phyloP scores from a whole-genome alignment of 139 green algal genomes.

The Pycnococcus provasolii region DNA sequence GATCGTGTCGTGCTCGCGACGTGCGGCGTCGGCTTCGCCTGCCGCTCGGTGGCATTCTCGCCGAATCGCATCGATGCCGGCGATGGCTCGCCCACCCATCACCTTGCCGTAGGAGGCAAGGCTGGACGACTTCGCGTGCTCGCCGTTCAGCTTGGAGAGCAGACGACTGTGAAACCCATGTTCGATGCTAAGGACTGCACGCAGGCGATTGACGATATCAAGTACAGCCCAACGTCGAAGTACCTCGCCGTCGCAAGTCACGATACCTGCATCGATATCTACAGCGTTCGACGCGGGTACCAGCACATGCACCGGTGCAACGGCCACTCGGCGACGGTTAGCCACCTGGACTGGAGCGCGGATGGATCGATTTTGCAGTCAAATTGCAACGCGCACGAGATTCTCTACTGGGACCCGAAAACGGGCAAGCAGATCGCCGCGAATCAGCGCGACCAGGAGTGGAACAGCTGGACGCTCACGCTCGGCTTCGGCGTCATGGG shows the following conservation, averaged over 20 bases:
- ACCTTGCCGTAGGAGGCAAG: too few relatives aligned
- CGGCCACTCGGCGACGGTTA: conserved; percentile 12
- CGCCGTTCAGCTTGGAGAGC: background rate
- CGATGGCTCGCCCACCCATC: too few relatives aligned
- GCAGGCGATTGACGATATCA: conserved; percentile 45
- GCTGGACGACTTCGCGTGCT: too few relatives aligned
- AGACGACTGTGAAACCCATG: conserved; percentile 25
- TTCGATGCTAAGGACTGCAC: conserved; percentile 38
- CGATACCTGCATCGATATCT: conserved; percentile 52
- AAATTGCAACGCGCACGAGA: conserved; percentile 11
- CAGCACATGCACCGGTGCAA: conserved; percentile 1
- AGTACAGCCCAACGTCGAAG: conserved; percentile 45
- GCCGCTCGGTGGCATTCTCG: background rate
- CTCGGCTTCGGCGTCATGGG: conserved; percentile 17
- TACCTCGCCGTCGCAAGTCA: conserved; percentile 43
- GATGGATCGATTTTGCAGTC: background rate
- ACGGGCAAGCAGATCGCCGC: conserved; percentile 15
- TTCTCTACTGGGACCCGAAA: conserved; percentile 2
- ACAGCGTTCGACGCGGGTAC: conserved; percentile 17
- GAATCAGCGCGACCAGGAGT: conserved; percentile 11
- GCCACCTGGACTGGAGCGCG: conserved; percentile 18
- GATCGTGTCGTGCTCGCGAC: background rate
- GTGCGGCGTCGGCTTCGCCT: background rate
- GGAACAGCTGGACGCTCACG: conserved; percentile 9
- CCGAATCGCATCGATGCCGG: too few relatives aligned